Evolutionary conservation across 164 flowering plant species (phyloP), one percentile per base, ranked within the genome.

Genomic region (Akebia trifoliata): DNA sequence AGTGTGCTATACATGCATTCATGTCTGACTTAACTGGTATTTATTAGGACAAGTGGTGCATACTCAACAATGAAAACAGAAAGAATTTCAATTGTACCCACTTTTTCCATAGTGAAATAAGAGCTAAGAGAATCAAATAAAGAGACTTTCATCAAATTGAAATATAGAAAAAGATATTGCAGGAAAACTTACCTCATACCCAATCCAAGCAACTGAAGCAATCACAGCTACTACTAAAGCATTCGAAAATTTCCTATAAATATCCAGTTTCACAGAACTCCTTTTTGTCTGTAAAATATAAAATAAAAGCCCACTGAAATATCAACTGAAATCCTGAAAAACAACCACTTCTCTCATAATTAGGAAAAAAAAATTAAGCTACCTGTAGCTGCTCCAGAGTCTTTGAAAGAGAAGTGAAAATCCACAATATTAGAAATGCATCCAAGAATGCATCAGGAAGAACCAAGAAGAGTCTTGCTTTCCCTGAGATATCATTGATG

Each of bases 301-400:
- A 30, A 40, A 61, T 17, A 34, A 2, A 54, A 26, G n/a, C 26
- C 18, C 50, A 48, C 8, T 14, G 45, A 2, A 25, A 26, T 20
- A 56, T 8, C 24, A 29, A 48, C n/a, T n/a, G n/a, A n/a, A n/a
- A n/a, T n/a, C n/a, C n/a, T n/a, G n/a, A n/a, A n/a, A n/a, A n/a
- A n/a, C n/a, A n/a, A n/a, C n/a, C n/a, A n/a, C n/a, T n/a, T n/a
- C n/a, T n/a, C n/a, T n/a, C n/a, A n/a, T n/a, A n/a, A n/a, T n/a
- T n/a, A 26, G 50, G 25, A 22, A 60, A 8, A n/a, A 44, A 53
- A 39, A 45, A 1, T 56, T 44, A 21, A 39, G 60, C 61, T 76
- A 93, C 98, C 98, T 93, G 98, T 42, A 93, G 76, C 69, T 89
- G 88, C 67, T 84, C 95, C 25, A 93, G 68, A 57, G 97, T 93